Base-by-base conservation (phyloP, 768 basidiomycete species). In the Scleroderma bovista region DNA sequence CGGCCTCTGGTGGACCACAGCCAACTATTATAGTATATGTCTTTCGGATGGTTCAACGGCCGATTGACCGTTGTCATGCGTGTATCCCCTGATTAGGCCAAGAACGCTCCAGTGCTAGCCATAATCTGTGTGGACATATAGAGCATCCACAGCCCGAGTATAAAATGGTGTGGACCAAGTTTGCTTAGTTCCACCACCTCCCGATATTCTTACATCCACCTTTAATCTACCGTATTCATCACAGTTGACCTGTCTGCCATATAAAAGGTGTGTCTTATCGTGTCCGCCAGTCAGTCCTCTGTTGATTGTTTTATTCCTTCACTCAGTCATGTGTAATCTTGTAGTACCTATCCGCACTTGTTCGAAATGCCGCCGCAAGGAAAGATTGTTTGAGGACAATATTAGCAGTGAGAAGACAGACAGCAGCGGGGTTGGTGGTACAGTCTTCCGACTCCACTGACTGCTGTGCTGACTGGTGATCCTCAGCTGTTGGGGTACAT, bases 321-420 rank as follows among this genome's bases (percentile, higher is more conserved):
- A n/a, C 34, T 38, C 6, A 53, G 54, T 48, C 12, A 66, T 66
- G 64, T 66, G 64, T 36, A 67, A 65, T 51, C 50, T 58, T 6
- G 56, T 66, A 41, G 54, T 66, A 19, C 61, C 65, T 13, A 53
- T 66, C 46, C 65, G 64, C 38, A 67, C 59, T 16, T 66, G 64
- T 24, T 67, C 63, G 1, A 63, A 67, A 47, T 66, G 64, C 38
- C 55, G 31, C 32, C 47, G 45, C 11, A 52, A 32, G 17, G 61
- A 65, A 37, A 63, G 63, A 4, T 63, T 66, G 52, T 66, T 65
- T 33, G 53, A 45, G 2, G 53, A 61, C 10, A 45, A 45, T 11
- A 47, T 44, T 42, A 52, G 47, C 26, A 29, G 26, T 26, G 63
- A 67, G 40, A 61, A 61, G 23, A 15, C 33, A 10, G 31, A 48